These are phyloP conservation scores for Boehmeria nivea DNA, from an alignment of 306 rosid genomes.

Conservation along the genomic window DNA sequence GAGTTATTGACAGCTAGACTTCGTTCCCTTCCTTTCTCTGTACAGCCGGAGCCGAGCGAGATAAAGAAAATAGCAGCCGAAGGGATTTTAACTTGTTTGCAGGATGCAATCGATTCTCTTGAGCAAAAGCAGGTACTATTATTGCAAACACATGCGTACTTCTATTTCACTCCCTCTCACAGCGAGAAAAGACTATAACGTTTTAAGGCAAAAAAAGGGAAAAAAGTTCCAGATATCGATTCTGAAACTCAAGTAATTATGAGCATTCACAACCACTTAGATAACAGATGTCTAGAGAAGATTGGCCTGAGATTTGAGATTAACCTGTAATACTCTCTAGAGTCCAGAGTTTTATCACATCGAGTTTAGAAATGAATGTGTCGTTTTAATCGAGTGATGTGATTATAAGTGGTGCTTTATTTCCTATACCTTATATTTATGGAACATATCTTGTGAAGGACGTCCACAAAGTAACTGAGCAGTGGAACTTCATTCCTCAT, in stretches of 20 bases:
- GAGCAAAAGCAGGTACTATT: constrained; percentile 65
- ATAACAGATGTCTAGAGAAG: too few species aligned
- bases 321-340: too few species aligned
- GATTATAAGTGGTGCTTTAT: background rate
- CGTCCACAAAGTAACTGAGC: constrained; percentile 48
- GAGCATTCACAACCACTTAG: too few species aligned
- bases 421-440: background rate
- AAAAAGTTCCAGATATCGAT: too few species aligned
- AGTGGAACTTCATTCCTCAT: constrained; percentile 70
- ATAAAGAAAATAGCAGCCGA: constrained; percentile 74
- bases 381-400: background rate
- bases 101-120: constrained; percentile 72
- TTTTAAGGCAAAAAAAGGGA: background rate
- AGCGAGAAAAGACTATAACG: too few species aligned
- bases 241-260: too few species aligned
- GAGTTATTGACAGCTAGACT: background rate
- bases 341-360: too few species aligned
- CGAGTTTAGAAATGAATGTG: too few species aligned
- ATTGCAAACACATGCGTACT: constrained; percentile 11
- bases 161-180: background rate
- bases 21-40: constrained; percentile 21
- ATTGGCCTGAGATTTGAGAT: too few species aligned
- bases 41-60: constrained; percentile 82
- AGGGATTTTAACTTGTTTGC: constrained; percentile 87
- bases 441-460: constrained; percentile 35